Base-by-base conservation (phyloP, 192 early-diverging fungal genomes). In the Backusella macrospora region DNA sequence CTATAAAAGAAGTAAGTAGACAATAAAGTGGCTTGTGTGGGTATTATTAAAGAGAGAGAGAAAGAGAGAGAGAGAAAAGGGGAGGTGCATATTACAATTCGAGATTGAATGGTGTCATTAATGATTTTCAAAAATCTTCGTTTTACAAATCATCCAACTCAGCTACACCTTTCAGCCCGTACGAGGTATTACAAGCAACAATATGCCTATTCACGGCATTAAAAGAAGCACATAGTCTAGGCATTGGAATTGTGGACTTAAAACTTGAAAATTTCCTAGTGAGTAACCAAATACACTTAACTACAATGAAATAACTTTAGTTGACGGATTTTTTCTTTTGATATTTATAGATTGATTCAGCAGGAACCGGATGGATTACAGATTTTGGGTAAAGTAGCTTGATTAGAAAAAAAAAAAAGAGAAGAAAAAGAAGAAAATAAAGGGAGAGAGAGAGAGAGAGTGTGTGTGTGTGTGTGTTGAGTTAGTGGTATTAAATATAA, bases 241-340 rank as follows among this genome's bases (percentile, higher is more conserved):
- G 65, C 23, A 76, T 76, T 18, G 75, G 75, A 2, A 55, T 76
- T 42, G 69, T 76, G 8, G 75, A 76, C 21, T 42, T 76, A 1
- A 76, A 76, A 39, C 37, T 76, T 13, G 75, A 76, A 13, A 76
- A 76, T 39, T 71, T 72, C 9, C 16, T 76, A 26, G 75, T 71
- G 37, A 71, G 73, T 74, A 18, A 34, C 29, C 29, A 34, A 34
- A 34, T 34, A 34, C 29, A 34, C 2, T 34, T 34, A 34, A 34
- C 2, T 2, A 34, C 2, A 34, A 34, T 34, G 0, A 2, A 34
- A 34, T 34, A 34, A 34, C 2, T 34, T 34, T 34, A 34, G 29
- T 18, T n/a, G 26, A 63, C 45, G 26, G 10, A 10, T 40, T 44
- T 69, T 45, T 1, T n/a, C n/a, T 43, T 34, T 47, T 15, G 10